phyloP scores from a whole-genome alignment of 495 filamentous ascomycete species.

The Hyaloscypha bicolor region DNA sequence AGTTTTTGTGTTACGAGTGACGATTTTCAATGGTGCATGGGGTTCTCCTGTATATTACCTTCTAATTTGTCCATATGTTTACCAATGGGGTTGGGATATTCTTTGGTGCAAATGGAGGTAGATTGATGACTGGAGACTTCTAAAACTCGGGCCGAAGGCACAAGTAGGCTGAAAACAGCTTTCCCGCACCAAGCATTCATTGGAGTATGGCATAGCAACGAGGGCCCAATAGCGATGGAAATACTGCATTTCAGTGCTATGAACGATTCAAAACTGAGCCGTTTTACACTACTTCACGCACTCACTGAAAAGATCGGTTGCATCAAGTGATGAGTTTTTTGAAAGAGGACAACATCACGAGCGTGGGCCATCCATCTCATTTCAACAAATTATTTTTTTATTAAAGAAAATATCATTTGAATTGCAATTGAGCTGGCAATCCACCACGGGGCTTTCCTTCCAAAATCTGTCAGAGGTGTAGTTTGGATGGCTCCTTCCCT shows the following conservation, averaged over 20 bases:
- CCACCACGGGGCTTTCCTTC: not conserved
- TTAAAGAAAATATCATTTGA: too few relatives aligned
- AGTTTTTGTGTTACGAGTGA: conserved; percentile 25
- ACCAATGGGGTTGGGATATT: conserved; percentile 13
- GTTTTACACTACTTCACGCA: not conserved
- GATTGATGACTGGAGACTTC: not conserved
- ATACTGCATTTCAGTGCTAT: not conserved
- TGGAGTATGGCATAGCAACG: conserved; percentile 1
- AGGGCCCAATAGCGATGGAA: not conserved
- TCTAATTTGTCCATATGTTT: conserved; percentile 16
- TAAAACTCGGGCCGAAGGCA: not conserved
- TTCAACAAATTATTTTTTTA: too few relatives aligned
- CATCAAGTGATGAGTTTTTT: not conserved
- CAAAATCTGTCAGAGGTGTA: not conserved
- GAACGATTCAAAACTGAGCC: not conserved
- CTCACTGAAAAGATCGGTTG: not conserved
- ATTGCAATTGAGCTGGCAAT: too few relatives aligned
- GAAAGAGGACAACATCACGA: not conserved
- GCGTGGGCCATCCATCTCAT: too few relatives aligned
- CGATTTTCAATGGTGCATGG: conserved; percentile 24
- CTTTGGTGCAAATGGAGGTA: conserved; percentile 4
- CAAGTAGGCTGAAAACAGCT: not conserved
- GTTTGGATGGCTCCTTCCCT: not conserved
- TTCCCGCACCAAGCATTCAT: not conserved
- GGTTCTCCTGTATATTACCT: conserved; percentile 24